Conservation (phyloP, 2,329 filamentous ascomycete genomes). For the Diaporthe vaccinii region DNA sequence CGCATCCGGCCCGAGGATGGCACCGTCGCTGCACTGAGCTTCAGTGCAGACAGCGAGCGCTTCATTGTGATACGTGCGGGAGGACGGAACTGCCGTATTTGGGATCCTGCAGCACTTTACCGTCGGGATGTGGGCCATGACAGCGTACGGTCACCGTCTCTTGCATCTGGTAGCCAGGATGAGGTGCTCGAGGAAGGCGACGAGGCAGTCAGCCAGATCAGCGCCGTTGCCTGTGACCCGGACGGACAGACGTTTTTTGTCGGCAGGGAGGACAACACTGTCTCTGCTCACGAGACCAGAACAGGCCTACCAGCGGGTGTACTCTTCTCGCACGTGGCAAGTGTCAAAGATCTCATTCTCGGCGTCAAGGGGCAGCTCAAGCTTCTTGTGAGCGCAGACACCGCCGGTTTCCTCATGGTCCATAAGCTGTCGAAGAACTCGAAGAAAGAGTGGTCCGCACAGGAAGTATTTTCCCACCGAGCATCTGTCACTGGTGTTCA, state of each 20-base stretch:
- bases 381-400: neutral
- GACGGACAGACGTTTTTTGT: neutral
- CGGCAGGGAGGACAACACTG: neutral
- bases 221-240: neutral
- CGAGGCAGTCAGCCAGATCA: neutral
- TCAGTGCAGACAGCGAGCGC: neutral
- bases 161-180: neutral
- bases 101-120: neutral
- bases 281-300: neutral
- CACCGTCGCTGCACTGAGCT: neutral
- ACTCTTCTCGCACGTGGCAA: constrained; percentile 1
- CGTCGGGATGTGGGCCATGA: neutral
- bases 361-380: neutral
- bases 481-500: neutral
- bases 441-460: neutral
- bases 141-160: neutral
- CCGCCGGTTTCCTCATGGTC: neutral
- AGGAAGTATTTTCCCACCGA: neutral
- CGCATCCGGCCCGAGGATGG: neutral
- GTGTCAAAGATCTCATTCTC: neutral
- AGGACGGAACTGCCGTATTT: neutral
- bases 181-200: neutral
- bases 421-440: neutral
- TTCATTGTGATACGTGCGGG: neutral
- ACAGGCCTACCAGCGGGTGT: neutral